Conservation (phyloP, 164 flowering plant species). For the Akebia trifoliata region DNA sequence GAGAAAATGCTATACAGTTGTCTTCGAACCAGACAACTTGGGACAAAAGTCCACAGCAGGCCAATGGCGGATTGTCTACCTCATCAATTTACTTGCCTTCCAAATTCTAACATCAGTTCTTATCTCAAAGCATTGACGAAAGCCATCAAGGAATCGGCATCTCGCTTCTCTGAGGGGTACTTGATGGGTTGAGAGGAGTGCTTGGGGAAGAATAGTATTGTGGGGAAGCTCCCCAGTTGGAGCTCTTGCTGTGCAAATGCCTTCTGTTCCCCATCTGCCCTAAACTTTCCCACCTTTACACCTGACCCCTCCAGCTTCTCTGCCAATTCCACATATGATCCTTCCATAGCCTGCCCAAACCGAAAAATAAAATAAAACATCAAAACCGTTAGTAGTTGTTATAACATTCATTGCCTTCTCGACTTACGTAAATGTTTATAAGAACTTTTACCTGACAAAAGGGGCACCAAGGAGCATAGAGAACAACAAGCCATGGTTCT, state of each 20-base stretch:
- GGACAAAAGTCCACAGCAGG: no score
- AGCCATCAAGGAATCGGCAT: slow-evolving; percentile 78
- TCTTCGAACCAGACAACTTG: no score
- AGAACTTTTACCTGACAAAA: slow-evolving; percentile 73
- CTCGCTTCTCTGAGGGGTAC: slow-evolving; percentile 84
- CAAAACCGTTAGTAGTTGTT: no score
- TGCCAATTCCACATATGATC: slow-evolving; percentile 61
- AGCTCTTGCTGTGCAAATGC: slow-evolving; percentile 62
- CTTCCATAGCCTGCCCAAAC: slow-evolving; percentile 76
- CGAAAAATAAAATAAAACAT: slow-evolving; percentile 2
- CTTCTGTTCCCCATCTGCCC: slow-evolving; percentile 88
- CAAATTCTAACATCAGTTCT: no score
- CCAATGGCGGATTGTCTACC: no score
- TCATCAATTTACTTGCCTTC: no score
- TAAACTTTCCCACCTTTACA: slow-evolving; percentile 82
- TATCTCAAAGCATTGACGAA: slow-evolving; percentile 76
- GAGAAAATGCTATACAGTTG: no score
- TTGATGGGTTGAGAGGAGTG: slow-evolving; percentile 66
- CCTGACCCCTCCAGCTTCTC: slow-evolving; percentile 66
- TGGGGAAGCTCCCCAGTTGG: slow-evolving; percentile 90
- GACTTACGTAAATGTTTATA: no score
- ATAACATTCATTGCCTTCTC: no score
- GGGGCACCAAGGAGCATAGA: slow-evolving; percentile 97
- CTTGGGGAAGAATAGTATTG: slow-evolving; percentile 84
- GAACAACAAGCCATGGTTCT: slow-evolving; percentile 87